phyloP scores from a whole-genome alignment of 768 basidiomycete genomes.

The Polyporus arcularius region DNA sequence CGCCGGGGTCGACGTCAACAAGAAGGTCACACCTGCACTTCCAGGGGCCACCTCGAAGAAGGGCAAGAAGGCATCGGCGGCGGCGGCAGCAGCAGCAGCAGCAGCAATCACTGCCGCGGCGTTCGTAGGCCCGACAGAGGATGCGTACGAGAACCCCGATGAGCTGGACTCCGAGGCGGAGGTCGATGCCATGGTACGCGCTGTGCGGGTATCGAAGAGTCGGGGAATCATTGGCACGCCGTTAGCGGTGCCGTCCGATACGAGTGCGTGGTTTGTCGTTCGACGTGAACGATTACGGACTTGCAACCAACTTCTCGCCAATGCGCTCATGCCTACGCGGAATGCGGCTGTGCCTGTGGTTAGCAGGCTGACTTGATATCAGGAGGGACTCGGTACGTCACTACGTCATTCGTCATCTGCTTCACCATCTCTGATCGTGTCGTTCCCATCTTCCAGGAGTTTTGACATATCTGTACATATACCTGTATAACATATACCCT shows the following conservation, averaged over 20 bases:
- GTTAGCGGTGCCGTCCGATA: slow-evolving; percentile 71
- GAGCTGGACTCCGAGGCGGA: slow-evolving; percentile 86
- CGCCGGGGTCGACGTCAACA: slow-evolving; percentile 50
- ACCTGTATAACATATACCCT: too few relatives aligned
- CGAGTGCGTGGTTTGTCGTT: slow-evolving; percentile 80
- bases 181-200: slow-evolving; percentile 70
- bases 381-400: not conserved
- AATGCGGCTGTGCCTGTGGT: slow-evolving; percentile 13
- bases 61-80: slow-evolving; percentile 54
- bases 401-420: not conserved
- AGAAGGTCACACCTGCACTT: slow-evolving; percentile 39
- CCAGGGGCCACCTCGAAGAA: slow-evolving; percentile 51
- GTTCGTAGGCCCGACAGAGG: slow-evolving; percentile 55
- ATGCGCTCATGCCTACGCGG: slow-evolving; percentile 32
- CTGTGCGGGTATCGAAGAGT: slow-evolving; percentile 55
- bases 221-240: slow-evolving; percentile 64
- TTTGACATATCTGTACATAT: too few relatives aligned
- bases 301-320: slow-evolving; percentile 34
- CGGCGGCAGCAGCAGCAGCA: slow-evolving; percentile 44
- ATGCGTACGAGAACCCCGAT: slow-evolving; percentile 68
- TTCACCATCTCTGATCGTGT: not conserved
- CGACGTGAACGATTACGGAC: slow-evolving; percentile 63
- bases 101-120: slow-evolving; percentile 41
- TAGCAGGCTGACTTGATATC: slow-evolving; percentile 1
- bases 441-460: not conserved